Conservation (phyloP, 2,329 filamentous ascomycete species). For the Chaetomiaceae sp. region DNA sequence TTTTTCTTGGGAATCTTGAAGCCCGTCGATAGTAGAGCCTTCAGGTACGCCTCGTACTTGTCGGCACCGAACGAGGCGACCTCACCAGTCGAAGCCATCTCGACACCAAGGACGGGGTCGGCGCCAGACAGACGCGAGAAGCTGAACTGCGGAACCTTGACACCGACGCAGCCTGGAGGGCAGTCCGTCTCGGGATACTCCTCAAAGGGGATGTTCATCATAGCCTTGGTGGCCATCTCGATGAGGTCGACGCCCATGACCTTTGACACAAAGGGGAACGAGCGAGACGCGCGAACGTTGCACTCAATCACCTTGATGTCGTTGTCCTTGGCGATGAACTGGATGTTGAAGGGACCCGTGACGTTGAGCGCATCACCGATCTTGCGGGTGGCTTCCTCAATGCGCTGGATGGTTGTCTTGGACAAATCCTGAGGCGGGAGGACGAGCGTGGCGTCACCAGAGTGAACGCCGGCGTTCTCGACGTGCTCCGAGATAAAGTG, state of each 20-base stretch:
- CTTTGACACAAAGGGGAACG: slow-evolving; percentile 97
- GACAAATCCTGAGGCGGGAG: slow-evolving; percentile 91
- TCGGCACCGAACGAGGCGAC: slow-evolving; percentile 94
- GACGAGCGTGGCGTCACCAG: slow-evolving; percentile 93
- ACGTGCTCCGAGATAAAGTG: slow-evolving; percentile 99
- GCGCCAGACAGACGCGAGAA: slow-evolving; percentile 96
- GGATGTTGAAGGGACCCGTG: slow-evolving; percentile 96
- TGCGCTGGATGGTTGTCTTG: slow-evolving; percentile 79
- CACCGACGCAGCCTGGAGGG: slow-evolving; percentile 78
- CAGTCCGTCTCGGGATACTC: slow-evolving; percentile 78
- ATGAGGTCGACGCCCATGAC: slow-evolving; percentile 97
- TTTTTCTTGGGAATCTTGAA: slow-evolving; percentile 97
- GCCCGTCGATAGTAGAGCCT: slow-evolving; percentile 90
- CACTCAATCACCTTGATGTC: slow-evolving; percentile 99
- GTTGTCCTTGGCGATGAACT: slow-evolving; percentile 99
- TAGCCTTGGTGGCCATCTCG: slow-evolving; percentile 97
- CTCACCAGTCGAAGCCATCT: slow-evolving; percentile 98
- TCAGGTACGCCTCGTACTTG: slow-evolving; percentile 97
- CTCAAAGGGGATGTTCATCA: slow-evolving; percentile 76
- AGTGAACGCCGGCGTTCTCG: slow-evolving; percentile 97
- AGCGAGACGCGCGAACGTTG: slow-evolving; percentile 92
- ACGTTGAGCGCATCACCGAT: slow-evolving; percentile 92
- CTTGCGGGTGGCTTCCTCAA: slow-evolving; percentile 92
- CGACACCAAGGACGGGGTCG: slow-evolving; percentile 92
- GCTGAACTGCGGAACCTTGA: slow-evolving; percentile 98